These are phyloP conservation scores for Huntiella bhutanensis DNA, from an alignment of 2,329 filamentous ascomycete species.

Conservation along the genomic window DNA sequence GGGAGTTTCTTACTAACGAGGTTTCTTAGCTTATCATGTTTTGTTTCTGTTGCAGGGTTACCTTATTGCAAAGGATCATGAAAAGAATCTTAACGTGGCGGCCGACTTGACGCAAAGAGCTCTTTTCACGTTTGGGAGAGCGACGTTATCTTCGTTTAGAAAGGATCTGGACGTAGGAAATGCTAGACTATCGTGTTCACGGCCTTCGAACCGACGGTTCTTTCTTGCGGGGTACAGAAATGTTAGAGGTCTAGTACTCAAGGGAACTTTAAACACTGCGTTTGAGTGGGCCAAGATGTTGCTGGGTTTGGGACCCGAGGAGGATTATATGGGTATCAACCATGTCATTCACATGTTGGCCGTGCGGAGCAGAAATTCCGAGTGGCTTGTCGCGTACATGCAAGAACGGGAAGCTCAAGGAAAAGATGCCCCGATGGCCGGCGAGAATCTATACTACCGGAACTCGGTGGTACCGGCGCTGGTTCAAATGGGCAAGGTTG, in stretches of 20 bases:
- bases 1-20: conserved; percentile 32
- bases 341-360: conserved; percentile 71
- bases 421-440: conserved; percentile 15
- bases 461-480: conserved; percentile 64
- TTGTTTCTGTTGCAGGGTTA: conserved; percentile 87
- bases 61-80: conserved; percentile 66
- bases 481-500: conserved; percentile 47
- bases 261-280: conserved; percentile 84
- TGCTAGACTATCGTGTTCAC: conserved; percentile 60
- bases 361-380: conserved; percentile 57
- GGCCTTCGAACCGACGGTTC: conserved; percentile 79
- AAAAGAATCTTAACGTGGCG: conserved; percentile 69
- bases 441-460: conserved; percentile 44
- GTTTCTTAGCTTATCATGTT: conserved; percentile 55
- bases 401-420: conserved; percentile 19
- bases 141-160: conserved; percentile 65
- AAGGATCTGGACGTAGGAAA: conserved; percentile 57
- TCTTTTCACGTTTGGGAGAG: conserved; percentile 82
- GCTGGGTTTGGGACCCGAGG: conserved; percentile 46
- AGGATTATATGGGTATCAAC: conserved; percentile 67
- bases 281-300: conserved; percentile 86
- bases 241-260: conserved; percentile 64
- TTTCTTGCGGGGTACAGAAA: conserved; percentile 84
- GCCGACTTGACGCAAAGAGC: conserved; percentile 80
- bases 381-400: conserved; percentile 56